Base-by-base conservation (phyloP, 805 yeast genomes). In the Tanozyma kutaoensis region DNA sequence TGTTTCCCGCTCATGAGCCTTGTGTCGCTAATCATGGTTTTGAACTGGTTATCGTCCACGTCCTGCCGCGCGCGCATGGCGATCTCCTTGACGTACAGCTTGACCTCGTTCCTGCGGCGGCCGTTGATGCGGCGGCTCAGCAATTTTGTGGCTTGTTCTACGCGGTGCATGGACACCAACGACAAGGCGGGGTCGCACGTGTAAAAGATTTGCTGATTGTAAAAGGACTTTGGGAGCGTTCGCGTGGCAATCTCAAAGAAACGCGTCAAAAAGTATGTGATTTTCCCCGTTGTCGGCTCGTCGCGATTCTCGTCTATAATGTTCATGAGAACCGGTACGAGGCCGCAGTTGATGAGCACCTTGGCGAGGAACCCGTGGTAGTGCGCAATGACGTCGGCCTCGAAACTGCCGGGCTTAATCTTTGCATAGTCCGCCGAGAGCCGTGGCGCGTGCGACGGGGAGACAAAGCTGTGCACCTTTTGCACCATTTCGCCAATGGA, bases 1-100 rank as follows among this genome's bases (percentile, higher is more conserved):
- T 76, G 81, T 43, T 88, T 91, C 1, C 93, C 74, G 4, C 76
- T 65, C 22, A 84, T 49, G 1, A 91, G 85, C 36, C 65, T 73
- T 0, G 94, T 72, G 25, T 75, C 76, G 16, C 57, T 53, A 5
- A 91, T 60, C 52, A 80, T 56, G 28, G 66, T 62, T 37, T 76
- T 74, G 42, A 86, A 69, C 29, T 74, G 76, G 0, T 56, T 35
- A 27, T 82, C 95, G 39, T 79, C 91, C 19, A 49, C 35, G 22
- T 51, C 40, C 21, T 42, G 38, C 15, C 42, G 42, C 27, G 37
- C 48, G 25, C 34, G 23, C n/a, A 43, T 33, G 11, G 35, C 39
- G 23, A 52, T 32, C 13, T 40, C 38, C 14, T 37, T 39, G 12
- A 55, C 28, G 8, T 38, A 36, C 6, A 36, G 22, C 18, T 43